Conservation (phyloP, 2,329 filamentous ascomycete species). For the Penicillium hesseltinei region DNA sequence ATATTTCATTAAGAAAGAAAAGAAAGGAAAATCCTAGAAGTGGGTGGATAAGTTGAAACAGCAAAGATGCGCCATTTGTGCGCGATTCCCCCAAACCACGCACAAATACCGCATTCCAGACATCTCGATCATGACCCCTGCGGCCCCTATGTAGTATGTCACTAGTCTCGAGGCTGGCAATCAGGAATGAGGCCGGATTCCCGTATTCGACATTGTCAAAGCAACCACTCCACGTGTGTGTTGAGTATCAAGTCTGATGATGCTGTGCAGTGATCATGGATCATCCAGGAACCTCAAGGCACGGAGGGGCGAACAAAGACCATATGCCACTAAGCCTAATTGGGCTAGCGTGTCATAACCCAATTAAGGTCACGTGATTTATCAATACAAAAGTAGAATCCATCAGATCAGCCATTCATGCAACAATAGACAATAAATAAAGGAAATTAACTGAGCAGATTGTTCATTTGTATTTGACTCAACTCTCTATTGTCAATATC, state of each 20-base stretch:
- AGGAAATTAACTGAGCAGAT: background rate
- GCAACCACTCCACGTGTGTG: background rate
- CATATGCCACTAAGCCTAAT: background rate
- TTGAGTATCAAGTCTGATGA: background rate
- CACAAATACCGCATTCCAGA: slow-evolving; percentile 38
- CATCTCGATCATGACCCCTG: slow-evolving; percentile 12
- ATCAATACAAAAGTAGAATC: background rate
- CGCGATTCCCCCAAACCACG: slow-evolving; percentile 28
- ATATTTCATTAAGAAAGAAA: slow-evolving; percentile 6
- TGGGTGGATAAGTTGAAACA: slow-evolving; percentile 9
- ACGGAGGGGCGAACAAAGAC: background rate
- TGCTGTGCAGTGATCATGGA: background rate
- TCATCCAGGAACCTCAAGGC: slow-evolving; percentile 1
- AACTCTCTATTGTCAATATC: background rate
- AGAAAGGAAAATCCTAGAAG: slow-evolving; percentile 17
- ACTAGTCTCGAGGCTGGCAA: background rate
- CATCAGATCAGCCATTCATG: background rate
- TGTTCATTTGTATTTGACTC: background rate
- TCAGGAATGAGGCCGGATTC: slow-evolving; percentile 9
- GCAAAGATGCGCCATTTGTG: slow-evolving; percentile 34
- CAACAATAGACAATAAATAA: background rate
- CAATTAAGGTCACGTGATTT: background rate
- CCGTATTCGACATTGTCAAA: background rate
- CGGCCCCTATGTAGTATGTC: slow-evolving; percentile 11
- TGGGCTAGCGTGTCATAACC: background rate